Evolutionary conservation across 106 monocot genomes (phyloP).

Genomic region (Platanthera guangdongensis): DNA sequence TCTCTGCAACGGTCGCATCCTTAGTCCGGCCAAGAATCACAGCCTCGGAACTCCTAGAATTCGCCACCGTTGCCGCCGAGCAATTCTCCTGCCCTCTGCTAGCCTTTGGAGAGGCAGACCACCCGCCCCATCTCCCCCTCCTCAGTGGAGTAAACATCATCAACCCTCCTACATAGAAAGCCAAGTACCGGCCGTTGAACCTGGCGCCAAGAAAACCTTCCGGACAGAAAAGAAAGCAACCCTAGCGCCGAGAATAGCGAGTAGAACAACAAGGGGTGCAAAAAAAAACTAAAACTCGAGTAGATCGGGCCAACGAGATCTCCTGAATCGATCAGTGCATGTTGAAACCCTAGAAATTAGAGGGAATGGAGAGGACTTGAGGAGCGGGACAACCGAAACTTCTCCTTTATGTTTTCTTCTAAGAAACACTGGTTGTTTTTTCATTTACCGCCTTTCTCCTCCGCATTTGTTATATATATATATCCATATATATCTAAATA

Average conservation of each 20-base stretch:
- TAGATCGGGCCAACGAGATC: neutral
- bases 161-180: neutral
- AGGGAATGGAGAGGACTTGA: too few species aligned
- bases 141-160: constrained; percentile 27
- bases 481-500: too few species aligned
- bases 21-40: constrained; percentile 10
- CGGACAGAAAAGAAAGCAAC: neutral
- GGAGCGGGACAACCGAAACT: too few species aligned
- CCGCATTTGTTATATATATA: too few species aligned
- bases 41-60: constrained; percentile 4
- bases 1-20: neutral
- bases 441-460: too few species aligned
- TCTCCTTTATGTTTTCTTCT: too few species aligned
- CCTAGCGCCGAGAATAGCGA: neutral
- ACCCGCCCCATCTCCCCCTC: constrained; percentile 11
- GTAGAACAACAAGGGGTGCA: neutral
- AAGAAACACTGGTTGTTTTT: too few species aligned
- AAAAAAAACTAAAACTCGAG: neutral
- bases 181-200: neutral
- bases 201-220: neutral
- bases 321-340: neutral
- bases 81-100: constrained; percentile 1
- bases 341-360: neutral
- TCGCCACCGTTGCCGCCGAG: neutral
- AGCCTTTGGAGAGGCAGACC: neutral